These are phyloP conservation scores for Aphanomyces stellatus DNA, from an alignment of 352 stramenopile species.

Conservation along the genomic window DNA sequence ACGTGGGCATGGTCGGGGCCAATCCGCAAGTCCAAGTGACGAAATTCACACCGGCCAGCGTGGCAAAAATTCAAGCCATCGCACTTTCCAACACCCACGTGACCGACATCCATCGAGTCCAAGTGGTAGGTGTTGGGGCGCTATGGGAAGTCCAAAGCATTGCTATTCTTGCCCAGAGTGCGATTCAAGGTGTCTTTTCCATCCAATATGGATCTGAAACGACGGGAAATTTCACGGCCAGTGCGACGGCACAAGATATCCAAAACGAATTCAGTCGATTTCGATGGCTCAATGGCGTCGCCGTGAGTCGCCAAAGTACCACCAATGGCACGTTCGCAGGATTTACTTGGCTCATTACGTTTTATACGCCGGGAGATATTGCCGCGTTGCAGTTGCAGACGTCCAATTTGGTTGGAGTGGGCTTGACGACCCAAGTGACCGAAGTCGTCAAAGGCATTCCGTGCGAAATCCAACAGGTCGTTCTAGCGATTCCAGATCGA, in stretches of 20 bases:
- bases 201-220: not conserved
- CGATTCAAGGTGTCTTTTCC: not conserved
- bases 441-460: constrained; percentile 22
- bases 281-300: not conserved
- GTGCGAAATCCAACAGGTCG: constrained; percentile 25
- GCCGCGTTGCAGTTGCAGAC: constrained; percentile 2
- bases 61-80: constrained; percentile 25
- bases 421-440: not conserved
- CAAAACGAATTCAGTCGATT: not conserved
- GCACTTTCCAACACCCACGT: constrained; percentile 21
- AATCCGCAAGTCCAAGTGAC: constrained; percentile 13
- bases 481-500: constrained; percentile 3
- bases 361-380: constrained; percentile 27
- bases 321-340: constrained; percentile 15
- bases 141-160: constrained; percentile 19
- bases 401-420: constrained; percentile 21
- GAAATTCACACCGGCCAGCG: not conserved
- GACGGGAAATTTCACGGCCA: constrained; percentile 9
- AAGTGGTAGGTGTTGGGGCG: not conserved
- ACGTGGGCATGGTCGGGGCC: constrained; percentile 20
- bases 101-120: constrained; percentile 25
- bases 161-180: not conserved
- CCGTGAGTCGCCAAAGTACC: constrained; percentile 15
- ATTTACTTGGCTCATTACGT: constrained; percentile 30
- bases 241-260: not conserved